phyloP scores from a whole-genome alignment of 805 yeast species.

The Lachancea lanzarotensis region DNA sequence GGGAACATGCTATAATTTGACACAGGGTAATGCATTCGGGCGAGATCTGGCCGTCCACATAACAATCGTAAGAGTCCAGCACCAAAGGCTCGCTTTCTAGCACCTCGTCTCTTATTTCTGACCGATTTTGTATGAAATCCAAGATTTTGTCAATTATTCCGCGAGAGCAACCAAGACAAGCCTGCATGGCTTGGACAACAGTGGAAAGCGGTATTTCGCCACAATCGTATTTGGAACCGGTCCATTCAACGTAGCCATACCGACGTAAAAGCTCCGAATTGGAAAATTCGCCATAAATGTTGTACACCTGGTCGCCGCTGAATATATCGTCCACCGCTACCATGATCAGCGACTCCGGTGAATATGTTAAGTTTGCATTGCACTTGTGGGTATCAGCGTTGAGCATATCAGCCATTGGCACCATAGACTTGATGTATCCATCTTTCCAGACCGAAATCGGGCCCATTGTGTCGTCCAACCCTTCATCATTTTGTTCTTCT shows the following conservation, averaged over 20 bases:
- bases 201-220: conserved; percentile 58
- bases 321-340: conserved; percentile 53
- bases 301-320: conserved; percentile 70
- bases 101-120: conserved; percentile 32
- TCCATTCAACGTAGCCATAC: conserved; percentile 81
- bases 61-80: conserved; percentile 58
- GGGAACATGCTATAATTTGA: conserved; percentile 43
- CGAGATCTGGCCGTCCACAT: conserved; percentile 46
- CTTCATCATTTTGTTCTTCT: conserved; percentile 35
- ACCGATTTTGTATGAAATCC: conserved; percentile 17
- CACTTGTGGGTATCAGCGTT: conserved; percentile 75
- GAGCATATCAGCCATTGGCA: conserved; percentile 85
- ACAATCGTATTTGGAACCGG: conserved; percentile 69
- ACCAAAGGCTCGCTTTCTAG: conserved; percentile 36
- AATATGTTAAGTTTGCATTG: conserved; percentile 65
- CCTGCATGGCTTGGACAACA: conserved; percentile 22
- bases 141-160: conserved; percentile 35
- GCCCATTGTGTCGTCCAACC: conserved; percentile 19
- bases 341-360: conserved; percentile 54
- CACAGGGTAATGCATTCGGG: conserved; percentile 53
- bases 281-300: conserved; percentile 86
- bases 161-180: conserved; percentile 16
- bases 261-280: conserved; percentile 85
- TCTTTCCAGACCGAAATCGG: conserved; percentile 27
- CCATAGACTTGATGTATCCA: conserved; percentile 69